Conservation (phyloP, 1,139 yeast species). For the Diutina mesorugosa region DNA sequence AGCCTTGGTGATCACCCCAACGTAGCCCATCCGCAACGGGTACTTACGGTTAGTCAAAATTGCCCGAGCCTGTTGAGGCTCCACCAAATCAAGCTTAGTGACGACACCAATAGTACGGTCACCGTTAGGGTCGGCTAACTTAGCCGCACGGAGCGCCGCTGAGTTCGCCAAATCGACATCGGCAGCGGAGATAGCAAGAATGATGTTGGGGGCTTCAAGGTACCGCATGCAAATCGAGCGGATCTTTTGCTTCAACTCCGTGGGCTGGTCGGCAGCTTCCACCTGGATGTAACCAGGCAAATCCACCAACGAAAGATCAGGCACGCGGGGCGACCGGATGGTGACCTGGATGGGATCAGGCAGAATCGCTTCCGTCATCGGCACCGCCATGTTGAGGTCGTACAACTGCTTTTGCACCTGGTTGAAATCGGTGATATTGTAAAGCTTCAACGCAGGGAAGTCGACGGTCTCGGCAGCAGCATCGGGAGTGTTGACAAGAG, state of each 20-base stretch:
- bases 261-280: constrained; percentile 93
- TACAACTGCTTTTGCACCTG: constrained; percentile 77
- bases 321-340: constrained; percentile 82
- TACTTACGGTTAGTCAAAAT: constrained; percentile 68
- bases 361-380: constrained; percentile 71
- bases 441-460: constrained; percentile 80
- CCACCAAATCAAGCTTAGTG: constrained; percentile 84
- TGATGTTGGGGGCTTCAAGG: constrained; percentile 83
- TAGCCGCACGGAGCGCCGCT: constrained; percentile 86
- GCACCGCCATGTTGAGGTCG: constrained; percentile 88
- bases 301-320: constrained; percentile 89
- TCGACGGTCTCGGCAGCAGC: constrained; percentile 83
- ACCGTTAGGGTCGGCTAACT: constrained; percentile 85
- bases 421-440: constrained; percentile 70
- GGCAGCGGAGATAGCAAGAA: constrained; percentile 92
- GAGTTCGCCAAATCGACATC: constrained; percentile 97
- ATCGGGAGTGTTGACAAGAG: constrained; percentile 76
- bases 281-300: constrained; percentile 96
- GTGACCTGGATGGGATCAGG: constrained; percentile 87
- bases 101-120: constrained; percentile 93
- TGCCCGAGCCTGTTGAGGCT: constrained; percentile 56
- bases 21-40: constrained; percentile 92
- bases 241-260: constrained; percentile 67
- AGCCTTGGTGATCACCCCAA: constrained; percentile 84
- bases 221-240: constrained; percentile 72